These are phyloP conservation scores for Phytophthora sp. DNA, from an alignment of 352 stramenopile species.

Conservation along the genomic window DNA sequence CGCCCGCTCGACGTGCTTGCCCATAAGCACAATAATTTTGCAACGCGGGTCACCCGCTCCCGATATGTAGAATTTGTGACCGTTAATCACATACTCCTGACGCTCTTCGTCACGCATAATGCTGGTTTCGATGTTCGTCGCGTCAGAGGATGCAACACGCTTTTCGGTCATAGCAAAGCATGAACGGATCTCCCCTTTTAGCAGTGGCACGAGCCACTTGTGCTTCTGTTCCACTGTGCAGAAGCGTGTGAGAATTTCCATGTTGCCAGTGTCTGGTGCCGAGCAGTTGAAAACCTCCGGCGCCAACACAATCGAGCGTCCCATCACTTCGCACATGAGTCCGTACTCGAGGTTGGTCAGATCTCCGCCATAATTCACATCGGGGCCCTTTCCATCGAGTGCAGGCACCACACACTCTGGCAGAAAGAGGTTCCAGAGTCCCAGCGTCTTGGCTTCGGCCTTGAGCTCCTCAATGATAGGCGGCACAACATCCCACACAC, in stretches of 20 bases:
- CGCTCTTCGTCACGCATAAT: conserved; percentile 73
- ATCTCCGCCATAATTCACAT: conserved; percentile 69
- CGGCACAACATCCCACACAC: conserved; percentile 86
- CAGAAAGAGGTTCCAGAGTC: conserved; percentile 98
- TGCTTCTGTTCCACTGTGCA: conserved; percentile 93
- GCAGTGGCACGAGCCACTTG: conserved; percentile 92
- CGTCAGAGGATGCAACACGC: conserved; percentile 94
- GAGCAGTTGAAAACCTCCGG: conserved; percentile 97
- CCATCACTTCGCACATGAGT: conserved; percentile 96
- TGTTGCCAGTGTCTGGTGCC: conserved; percentile 98
- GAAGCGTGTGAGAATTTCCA: conserved; percentile 97
- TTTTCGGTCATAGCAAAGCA: conserved; percentile 98
- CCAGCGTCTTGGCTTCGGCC: conserved; percentile 85
- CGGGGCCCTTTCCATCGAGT: conserved; percentile 48
- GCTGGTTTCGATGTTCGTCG: conserved; percentile 94
- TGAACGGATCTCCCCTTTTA: conserved; percentile 93
- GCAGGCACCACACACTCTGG: conserved; percentile 61
- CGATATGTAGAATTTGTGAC: conserved; percentile 97
- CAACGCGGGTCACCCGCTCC: conserved; percentile 96
- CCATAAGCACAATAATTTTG: conserved; percentile 90
- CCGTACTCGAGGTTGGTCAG: conserved; percentile 95
- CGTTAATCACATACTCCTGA: conserved; percentile 94
- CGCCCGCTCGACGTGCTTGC: conserved; percentile 52
- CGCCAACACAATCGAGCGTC: conserved; percentile 85
- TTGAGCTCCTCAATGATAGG: conserved; percentile 92